Evolutionary conservation across 2,329 filamentous ascomycete species (phyloP), one percentile per base, ranked within the genome.

Genomic region (Herpomyces periplanetae): DNA sequence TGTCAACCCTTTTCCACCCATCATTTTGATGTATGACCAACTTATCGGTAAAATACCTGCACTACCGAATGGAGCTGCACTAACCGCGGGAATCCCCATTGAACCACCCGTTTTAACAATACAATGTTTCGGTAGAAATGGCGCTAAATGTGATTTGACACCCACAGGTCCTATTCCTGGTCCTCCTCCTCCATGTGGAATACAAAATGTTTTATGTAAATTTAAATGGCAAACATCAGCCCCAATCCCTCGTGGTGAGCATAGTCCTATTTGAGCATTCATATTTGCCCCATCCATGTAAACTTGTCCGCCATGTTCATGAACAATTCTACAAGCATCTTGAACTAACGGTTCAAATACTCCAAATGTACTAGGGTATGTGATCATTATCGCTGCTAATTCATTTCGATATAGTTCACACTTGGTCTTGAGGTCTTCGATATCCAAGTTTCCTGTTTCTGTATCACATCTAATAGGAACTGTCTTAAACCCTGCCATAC

Each of bases 271-370:
- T 40, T 91, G 75, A 8, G 75, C 75, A 34, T 88, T 91, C 69
- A 88, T 80, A 44, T 91, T 91, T 27, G 75, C 75, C 18, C 75
- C 75, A 35, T 91, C 75, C 75, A 91, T 88, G 46, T 88, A 91
- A 8, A 91, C 75, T 34, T 84, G 68, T 5, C 75, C 75, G 20
- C 75, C 75, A 33, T 84, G 46, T 26, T 63, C 40, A 42, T 91
- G 75, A 8, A 91, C 69, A 12, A 84, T 45, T 21, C 69, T 45
- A 39, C 71, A 87, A 8, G 61, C 71, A 33, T 64, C 54, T 44
- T 71, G 80, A 36, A 87, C 55, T 27, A 59, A 51, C 2, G 73
- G 73, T 45, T 91, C 75, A 33, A 85, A 91, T 12, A 91, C 68
- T 35, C 75, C 75, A 28, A 64, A 91, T 0, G 75, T 91, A 37